Conservation (phyloP, 306 rosid species). For the Inga laurina region DNA sequence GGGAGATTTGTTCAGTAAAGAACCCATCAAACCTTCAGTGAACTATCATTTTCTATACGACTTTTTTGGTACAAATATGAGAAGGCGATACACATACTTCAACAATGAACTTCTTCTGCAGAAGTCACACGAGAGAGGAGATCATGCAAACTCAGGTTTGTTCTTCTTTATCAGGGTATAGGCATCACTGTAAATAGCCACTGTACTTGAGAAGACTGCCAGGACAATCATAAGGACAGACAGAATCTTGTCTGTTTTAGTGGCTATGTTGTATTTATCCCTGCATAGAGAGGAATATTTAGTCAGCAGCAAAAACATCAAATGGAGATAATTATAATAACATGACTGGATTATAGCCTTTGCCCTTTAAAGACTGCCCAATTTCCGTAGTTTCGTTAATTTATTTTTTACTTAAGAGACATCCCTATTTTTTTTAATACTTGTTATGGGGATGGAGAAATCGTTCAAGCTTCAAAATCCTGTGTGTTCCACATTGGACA, state of each 20-base stretch:
- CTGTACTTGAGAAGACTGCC: conserved; percentile 66
- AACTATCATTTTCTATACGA: not conserved
- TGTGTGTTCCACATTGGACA: not conserved
- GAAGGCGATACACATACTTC: not conserved
- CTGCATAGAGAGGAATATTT: conserved; percentile 41
- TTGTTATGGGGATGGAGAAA: not conserved
- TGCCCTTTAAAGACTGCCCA: not conserved
- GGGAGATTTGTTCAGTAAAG: not conserved
- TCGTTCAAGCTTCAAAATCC: not conserved
- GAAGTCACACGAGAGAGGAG: conserved; percentile 12
- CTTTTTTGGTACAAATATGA: not conserved
- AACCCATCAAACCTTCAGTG: not conserved
- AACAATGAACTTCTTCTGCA: not conserved
- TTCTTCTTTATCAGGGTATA: conserved; percentile 59
- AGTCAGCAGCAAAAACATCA: conserved; percentile 7
- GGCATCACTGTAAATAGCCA: conserved; percentile 87
- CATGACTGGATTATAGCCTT: not conserved
- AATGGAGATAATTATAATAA: not conserved
- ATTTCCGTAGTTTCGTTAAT: not conserved
- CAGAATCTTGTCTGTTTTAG: conserved; percentile 67
- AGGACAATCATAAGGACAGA: conserved; percentile 69
- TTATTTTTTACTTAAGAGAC: not conserved
- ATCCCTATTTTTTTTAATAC: not conserved
- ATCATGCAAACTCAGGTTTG: conserved; percentile 27
- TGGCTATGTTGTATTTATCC: conserved; percentile 72